Evolutionary conservation across 2,329 filamentous ascomycete species (phyloP).

Genomic region (Penicillium sp.): DNA sequence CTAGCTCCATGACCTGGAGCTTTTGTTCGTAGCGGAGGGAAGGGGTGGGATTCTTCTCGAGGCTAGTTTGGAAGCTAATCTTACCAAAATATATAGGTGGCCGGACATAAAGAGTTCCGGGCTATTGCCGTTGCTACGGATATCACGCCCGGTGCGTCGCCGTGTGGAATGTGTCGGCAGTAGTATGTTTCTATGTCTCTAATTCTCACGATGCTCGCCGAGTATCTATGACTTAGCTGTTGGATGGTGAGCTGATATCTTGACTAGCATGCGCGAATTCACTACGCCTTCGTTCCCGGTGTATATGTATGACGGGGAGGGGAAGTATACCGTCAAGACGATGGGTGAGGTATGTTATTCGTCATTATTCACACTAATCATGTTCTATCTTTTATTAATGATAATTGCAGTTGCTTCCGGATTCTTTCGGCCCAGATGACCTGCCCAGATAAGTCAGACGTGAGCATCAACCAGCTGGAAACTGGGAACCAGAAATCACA

Average conservation of each 20-base stretch:
- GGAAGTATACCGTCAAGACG: slow-evolving; percentile 58
- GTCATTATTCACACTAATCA: neutral
- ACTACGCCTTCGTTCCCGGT: slow-evolving; percentile 72
- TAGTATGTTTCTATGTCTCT: slow-evolving; percentile 61
- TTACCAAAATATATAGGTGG: slow-evolving; percentile 35
- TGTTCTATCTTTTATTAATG: neutral
- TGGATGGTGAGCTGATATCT: neutral
- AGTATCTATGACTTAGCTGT: too few species aligned
- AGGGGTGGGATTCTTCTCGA: too few species aligned
- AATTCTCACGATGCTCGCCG: too few species aligned
- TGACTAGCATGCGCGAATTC: slow-evolving; percentile 71
- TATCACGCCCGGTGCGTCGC: slow-evolving; percentile 68
- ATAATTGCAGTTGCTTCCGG: slow-evolving; percentile 63
- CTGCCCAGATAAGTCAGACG: slow-evolving; percentile 46
- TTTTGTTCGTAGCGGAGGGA: too few species aligned
- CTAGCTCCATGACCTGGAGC: too few species aligned
- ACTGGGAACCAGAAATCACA: too few species aligned
- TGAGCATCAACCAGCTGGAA: neutral
- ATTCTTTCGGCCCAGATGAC: slow-evolving; percentile 71
- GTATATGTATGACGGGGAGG: slow-evolving; percentile 90
- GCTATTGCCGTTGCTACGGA: slow-evolving; percentile 88
- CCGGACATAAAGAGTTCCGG: slow-evolving; percentile 64
- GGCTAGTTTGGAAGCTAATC: neutral
- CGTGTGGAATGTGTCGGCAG: slow-evolving; percentile 96
- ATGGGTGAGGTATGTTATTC: slow-evolving; percentile 47